These are phyloP conservation scores for Mycena indigotica DNA, from an alignment of 768 basidiomycete genomes.

Conservation along the genomic window DNA sequence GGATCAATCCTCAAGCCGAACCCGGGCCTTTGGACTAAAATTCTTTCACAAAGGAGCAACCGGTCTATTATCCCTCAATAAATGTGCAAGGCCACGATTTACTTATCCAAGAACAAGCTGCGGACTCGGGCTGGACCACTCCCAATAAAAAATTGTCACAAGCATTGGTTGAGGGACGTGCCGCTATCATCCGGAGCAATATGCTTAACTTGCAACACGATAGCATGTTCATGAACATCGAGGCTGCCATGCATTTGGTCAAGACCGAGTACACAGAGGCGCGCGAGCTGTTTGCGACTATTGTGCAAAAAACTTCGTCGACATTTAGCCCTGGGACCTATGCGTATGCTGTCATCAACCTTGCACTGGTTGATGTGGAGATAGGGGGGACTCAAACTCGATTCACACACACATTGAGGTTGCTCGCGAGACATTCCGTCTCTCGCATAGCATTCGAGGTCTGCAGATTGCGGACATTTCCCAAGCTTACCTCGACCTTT, in stretches of 20 bases:
- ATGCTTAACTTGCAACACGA: not conserved
- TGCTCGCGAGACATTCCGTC: not conserved
- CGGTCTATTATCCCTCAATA: no score
- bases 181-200: not conserved
- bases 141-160: no score
- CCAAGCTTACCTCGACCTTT: not conserved
- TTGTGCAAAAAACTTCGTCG: not conserved
- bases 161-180: not conserved
- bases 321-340: not conserved
- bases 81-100: no score
- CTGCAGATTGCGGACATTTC: not conserved
- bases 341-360: not conserved
- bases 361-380: not conserved
- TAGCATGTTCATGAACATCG: not conserved
- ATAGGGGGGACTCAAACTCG: not conserved
- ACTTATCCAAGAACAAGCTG: no score
- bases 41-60: no score
- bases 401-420: not conserved
- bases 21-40: no score
- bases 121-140: no score
- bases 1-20: no score
- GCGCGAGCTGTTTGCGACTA: not conserved
- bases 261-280: not conserved
- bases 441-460: not conserved
- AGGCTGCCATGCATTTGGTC: not conserved